A percentile compares a stretch with the other conserved stretches of the same genome.
Conservation (phyloP, 2,329 filamentous ascomycete species). For the Colletotrichum sp. region DNA sequence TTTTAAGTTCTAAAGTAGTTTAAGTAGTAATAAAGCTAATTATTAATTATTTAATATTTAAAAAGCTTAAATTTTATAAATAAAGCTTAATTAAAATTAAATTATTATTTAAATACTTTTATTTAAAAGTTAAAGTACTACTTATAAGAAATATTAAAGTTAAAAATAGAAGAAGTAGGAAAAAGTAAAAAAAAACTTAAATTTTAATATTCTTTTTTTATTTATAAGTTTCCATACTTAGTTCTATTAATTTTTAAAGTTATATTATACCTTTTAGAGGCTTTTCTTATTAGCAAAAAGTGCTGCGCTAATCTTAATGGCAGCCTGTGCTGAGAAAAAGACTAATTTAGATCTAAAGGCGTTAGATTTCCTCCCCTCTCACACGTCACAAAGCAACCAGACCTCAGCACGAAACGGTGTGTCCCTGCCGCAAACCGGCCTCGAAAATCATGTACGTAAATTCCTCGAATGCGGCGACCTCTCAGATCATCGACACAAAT, state of each 20-base stretch:
- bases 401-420: neutral
- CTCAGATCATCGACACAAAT: neutral
- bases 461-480: too few relatives aligned
- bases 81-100: too few relatives aligned
- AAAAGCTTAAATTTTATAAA: too few relatives aligned
- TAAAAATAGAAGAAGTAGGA: accelerated
- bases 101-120: too few relatives aligned
- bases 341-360: neutral
- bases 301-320: neutral
- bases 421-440: too few relatives aligned
- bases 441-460: neutral
- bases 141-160: too few relatives aligned
- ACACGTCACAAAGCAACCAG: neutral
- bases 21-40: accelerated
- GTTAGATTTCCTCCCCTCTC: neutral
- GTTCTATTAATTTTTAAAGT: accelerated
- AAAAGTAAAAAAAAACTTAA: too few relatives aligned
- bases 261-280: too few relatives aligned
- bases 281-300: accelerated
- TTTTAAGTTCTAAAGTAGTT: accelerated
- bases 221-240: too few relatives aligned
- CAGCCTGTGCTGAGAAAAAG: neutral
- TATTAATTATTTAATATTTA: too few relatives aligned
- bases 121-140: accelerated
- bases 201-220: accelerated